These are phyloP conservation scores for Neofusicoccum ribis DNA, from an alignment of 2,329 filamentous ascomycete species.

Conservation along the genomic window DNA sequence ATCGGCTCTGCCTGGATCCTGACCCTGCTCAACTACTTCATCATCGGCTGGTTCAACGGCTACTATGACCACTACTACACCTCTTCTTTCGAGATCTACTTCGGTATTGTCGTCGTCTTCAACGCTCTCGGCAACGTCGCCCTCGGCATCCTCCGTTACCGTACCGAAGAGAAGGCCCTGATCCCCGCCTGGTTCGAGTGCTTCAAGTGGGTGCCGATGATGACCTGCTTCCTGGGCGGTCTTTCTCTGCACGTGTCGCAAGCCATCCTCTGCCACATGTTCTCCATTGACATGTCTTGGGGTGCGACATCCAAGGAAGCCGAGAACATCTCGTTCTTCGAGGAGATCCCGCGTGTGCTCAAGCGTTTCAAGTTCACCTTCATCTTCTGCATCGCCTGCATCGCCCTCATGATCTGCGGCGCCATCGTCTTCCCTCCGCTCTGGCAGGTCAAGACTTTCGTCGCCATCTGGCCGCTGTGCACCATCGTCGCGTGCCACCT, in stretches of 20 bases:
- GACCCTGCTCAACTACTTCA: conserved; percentile 72
- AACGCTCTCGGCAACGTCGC: conserved; percentile 72
- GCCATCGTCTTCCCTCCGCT: conserved; percentile 48
- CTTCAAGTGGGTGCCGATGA: conserved; percentile 65
- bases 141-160: conserved; percentile 71
- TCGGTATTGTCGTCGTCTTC: conserved; percentile 77
- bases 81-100: conserved; percentile 76
- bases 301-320: conserved; percentile 61
- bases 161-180: conserved; percentile 64
- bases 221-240: conserved; percentile 43
- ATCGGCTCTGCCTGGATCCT: conserved; percentile 75
- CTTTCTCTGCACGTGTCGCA: conserved; percentile 43
- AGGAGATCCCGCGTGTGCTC: conserved; percentile 57
- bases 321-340: conserved; percentile 57
- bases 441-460: conserved; percentile 60
- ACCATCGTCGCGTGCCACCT: conserved; percentile 57
- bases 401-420: conserved; percentile 51
- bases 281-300: conserved; percentile 48
- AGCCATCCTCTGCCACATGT: conserved; percentile 42
- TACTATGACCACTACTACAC: conserved; percentile 76
- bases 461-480: conserved; percentile 60
- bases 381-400: conserved; percentile 49
- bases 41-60: conserved; percentile 74
- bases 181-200: conserved; percentile 52
- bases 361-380: conserved; percentile 59